Percentiles rank a stretch among this genome's conserved stretches.
These are phyloP conservation scores for Sechiopsis laciniata DNA, from an alignment of 306 rosid genomes.

Conservation along the genomic window DNA sequence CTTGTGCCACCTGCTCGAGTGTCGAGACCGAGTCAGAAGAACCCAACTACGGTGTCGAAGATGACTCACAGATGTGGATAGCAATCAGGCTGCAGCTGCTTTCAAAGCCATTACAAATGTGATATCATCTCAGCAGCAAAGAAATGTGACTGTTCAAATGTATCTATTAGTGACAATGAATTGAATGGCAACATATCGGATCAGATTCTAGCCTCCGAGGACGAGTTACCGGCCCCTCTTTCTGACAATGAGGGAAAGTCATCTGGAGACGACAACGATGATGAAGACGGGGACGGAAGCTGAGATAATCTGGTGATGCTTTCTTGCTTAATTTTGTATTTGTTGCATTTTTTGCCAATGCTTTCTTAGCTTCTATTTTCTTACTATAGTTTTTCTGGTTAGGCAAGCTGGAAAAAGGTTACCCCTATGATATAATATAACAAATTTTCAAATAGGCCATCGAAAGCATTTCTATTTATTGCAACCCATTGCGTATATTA, in stretches of 20 bases:
- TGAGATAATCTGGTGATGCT: not conserved
- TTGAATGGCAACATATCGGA: slow-evolving; percentile 41
- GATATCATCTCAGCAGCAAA: slow-evolving; percentile 51
- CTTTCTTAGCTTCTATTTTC: not conserved
- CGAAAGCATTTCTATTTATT: slow-evolving; percentile 4
- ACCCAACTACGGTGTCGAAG: slow-evolving; percentile 37
- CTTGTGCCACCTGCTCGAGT: slow-evolving; percentile 65
- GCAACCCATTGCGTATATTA: not conserved
- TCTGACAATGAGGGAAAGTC: slow-evolving; percentile 19
- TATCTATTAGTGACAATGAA: slow-evolving; percentile 66
- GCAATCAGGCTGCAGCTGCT: slow-evolving; percentile 57
- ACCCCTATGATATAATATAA: not conserved
- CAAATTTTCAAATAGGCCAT: not conserved
- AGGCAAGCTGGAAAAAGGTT: not conserved
- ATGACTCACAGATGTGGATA: slow-evolving; percentile 36
- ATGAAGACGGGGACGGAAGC: not conserved
- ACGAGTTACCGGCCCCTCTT: slow-evolving; percentile 7
- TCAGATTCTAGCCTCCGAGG: slow-evolving; percentile 23
- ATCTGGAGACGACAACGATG: slow-evolving; percentile 12
- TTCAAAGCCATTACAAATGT: slow-evolving; percentile 58
- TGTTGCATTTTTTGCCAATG: not conserved
- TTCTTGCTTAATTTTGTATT: not conserved
- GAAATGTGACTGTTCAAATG: slow-evolving; percentile 64
- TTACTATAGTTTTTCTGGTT: not conserved
- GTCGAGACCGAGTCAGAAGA: slow-evolving; percentile 40